Evolutionary conservation across 345 rosid genomes (phyloP).

Genomic region (Hibiscus trionum): DNA sequence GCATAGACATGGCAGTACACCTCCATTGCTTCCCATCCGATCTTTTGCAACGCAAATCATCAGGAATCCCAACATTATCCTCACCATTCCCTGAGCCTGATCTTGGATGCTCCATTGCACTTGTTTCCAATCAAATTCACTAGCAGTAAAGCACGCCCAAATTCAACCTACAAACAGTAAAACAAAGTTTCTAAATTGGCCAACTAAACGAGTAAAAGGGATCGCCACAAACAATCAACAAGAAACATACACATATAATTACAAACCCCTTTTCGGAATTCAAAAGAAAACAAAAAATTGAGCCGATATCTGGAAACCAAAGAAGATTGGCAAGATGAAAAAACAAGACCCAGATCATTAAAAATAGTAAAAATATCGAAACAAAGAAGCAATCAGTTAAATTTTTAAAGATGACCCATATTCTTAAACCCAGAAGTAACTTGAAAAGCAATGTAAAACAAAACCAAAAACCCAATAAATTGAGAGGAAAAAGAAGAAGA

Average conservation of each 20-base stretch:
- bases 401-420: not conserved
- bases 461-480: not conserved
- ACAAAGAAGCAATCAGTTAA: not conserved
- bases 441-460: not conserved
- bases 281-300: not conserved
- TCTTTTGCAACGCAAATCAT: slow-evolving; percentile 94
- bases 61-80: slow-evolving; percentile 67
- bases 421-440: not conserved
- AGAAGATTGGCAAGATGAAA: not conserved
- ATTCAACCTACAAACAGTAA: slow-evolving; percentile 8
- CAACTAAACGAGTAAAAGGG: not conserved
- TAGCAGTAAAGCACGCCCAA: slow-evolving; percentile 11
- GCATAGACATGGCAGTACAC: slow-evolving; percentile 97
- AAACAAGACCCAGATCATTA: not conserved
- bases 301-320: not conserved
- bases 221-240: not conserved
- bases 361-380: not conserved
- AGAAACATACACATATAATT: not conserved
- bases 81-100: slow-evolving; percentile 52
- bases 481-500: not conserved
- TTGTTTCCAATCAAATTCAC: slow-evolving; percentile 15
- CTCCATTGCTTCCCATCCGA: slow-evolving; percentile 99
- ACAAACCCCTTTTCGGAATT: not conserved
- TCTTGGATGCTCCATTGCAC: slow-evolving; percentile 46
- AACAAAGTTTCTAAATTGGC: not conserved